These are phyloP conservation scores for Starmera amethionina DNA, from an alignment of 805 yeast species.

Conservation along the genomic window DNA sequence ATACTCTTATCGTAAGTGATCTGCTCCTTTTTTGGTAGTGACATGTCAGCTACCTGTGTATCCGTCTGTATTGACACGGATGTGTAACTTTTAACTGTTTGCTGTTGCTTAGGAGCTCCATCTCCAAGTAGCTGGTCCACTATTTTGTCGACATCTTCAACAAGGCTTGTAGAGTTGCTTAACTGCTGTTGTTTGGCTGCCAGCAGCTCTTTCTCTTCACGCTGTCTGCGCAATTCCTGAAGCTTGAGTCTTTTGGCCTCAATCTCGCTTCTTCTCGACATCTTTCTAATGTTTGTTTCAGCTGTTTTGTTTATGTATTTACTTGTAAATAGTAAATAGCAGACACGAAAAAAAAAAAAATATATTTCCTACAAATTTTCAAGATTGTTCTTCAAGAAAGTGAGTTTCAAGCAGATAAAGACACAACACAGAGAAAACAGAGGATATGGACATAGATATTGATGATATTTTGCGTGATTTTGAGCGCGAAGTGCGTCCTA, in stretches of 20 bases:
- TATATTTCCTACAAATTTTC: background rate
- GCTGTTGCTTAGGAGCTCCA: background rate
- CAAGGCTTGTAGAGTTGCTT: background rate
- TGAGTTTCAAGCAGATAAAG: conserved; percentile 9
- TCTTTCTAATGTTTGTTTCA: conserved; percentile 4
- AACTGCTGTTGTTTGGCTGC: background rate
- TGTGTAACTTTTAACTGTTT: conserved; percentile 1
- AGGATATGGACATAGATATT: conserved; percentile 36
- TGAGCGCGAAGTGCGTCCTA: conserved; percentile 35
- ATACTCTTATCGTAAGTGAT: conserved; percentile 18
- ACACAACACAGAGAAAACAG: background rate
- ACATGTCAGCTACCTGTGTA: background rate
- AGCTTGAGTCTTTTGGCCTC: conserved; percentile 43
- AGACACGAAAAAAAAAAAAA: background rate
- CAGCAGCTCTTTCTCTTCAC: conserved; percentile 22
- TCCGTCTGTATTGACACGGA: background rate
- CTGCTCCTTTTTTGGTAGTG: conserved; percentile 5
- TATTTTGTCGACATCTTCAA: background rate
- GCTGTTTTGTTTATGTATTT: background rate
- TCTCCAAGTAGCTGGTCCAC: background rate
- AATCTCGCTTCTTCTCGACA: conserved; percentile 29
- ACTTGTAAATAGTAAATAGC: background rate
- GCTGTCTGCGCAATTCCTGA: conserved; percentile 39
- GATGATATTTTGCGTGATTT: conserved; percentile 65
- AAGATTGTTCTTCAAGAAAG: background rate